Evolutionary conservation across 2,329 filamentous ascomycete species (phyloP).

Genomic region (Neonectria punicea): DNA sequence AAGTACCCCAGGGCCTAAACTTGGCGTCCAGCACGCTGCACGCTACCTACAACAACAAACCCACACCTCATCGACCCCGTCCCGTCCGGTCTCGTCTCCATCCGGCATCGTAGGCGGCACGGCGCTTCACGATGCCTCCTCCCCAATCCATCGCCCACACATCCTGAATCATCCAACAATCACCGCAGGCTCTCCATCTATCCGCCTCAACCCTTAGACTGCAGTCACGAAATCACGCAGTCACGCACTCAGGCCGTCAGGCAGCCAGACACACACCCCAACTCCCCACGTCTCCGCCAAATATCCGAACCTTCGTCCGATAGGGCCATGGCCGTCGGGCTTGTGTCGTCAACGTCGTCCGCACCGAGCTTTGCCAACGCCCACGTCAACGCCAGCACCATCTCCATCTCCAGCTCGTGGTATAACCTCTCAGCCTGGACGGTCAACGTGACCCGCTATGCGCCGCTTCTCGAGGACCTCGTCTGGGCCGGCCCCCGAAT

Average conservation of each 20-base stretch:
- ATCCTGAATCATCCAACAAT: conserved; percentile 21
- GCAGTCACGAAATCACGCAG: too few species aligned
- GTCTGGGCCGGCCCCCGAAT: conserved; percentile 77
- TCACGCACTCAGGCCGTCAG: neutral
- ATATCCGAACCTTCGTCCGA: conserved; percentile 2
- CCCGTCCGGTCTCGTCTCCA: conserved; percentile 14
- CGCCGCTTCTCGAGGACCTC: conserved; percentile 74
- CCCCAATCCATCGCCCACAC: conserved; percentile 21
- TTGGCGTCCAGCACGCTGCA: neutral
- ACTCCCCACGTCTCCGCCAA: neutral
- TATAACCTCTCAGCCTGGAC: conserved; percentile 67
- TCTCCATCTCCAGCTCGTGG: conserved; percentile 51
- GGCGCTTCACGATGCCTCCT: conserved; percentile 38
- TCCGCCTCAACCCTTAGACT: neutral
- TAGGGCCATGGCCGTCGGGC: conserved; percentile 40
- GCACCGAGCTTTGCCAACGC: conserved; percentile 33
- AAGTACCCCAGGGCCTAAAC: neutral
- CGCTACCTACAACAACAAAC: conserved; percentile 22
- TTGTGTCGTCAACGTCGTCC: conserved; percentile 32
- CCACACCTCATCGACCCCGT: conserved; percentile 22
- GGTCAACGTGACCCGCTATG: conserved; percentile 67
- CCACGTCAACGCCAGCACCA: conserved; percentile 22
- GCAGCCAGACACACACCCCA: neutral
- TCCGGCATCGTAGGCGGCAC: conserved; percentile 25
- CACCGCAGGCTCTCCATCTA: neutral